Evolutionary conservation across 2,329 filamentous ascomycete species (phyloP), one percentile per base, ranked within the genome.

Genomic region (Coniella lustricola): DNA sequence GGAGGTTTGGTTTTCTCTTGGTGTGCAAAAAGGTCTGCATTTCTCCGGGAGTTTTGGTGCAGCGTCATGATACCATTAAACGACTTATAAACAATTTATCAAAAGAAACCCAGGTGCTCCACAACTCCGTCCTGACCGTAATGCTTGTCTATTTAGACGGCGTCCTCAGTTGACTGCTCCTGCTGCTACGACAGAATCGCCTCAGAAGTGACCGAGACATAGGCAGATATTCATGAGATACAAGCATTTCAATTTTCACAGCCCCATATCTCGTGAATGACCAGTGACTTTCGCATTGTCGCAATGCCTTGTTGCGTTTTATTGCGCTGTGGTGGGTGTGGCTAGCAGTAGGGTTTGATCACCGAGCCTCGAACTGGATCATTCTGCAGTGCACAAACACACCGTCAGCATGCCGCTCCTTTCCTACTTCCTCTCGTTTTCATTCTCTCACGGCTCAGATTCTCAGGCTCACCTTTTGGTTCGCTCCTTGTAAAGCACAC

Each of bases 311-410:
- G 12, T 8, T 16, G 35, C 34, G 18, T 14, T 17, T 17, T 31
- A 7, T 21, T 41, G 20, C 31, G 34, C 9, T 17, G 8, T 39
- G 36, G 10, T 29, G 20, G 9, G 29, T 42, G 36, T n/a, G 10
- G 40, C 9, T 20, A 8, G 3, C 14, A 20, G 14, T 13, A 3
- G 1, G 9, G 1, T 35, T 16, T 9, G 4, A 33, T 76, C 68
- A 97, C 70, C 91, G 81, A 44, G 93, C 93, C 75, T 98, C 90
- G 62, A 98, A 97, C 71, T 98, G 93, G 44, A 97, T 90, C 90
- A 97, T 96, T 63, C 91, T 95, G 59, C 48, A 42, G 3, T 14
- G 3, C 17, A 9, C 10, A 8, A 36, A 13, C 9, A 50, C 16
- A 47, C 18, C 18, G 48, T 64, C 48, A 63, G 58, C 52, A 20